Conservation (phyloP, 352 stramenopile species). For the Phytopythium cucurbitacearum region DNA sequence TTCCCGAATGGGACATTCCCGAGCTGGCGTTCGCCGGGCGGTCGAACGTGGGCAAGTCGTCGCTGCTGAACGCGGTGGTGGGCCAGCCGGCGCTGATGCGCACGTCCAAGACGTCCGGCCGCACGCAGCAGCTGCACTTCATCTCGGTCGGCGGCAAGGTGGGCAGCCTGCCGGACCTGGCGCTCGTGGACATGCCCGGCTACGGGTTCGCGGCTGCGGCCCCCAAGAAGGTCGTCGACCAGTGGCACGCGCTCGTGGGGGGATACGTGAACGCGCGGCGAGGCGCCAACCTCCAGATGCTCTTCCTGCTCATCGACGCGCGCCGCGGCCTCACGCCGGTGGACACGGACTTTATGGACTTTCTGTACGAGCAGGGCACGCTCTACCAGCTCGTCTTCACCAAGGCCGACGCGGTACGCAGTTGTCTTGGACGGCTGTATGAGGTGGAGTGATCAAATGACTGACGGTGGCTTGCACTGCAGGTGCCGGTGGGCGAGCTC, state of each 20-base stretch:
- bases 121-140: constrained; percentile 80
- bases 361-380: constrained; percentile 72
- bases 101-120: constrained; percentile 84
- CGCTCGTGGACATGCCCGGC: constrained; percentile 84
- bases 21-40: constrained; percentile 85
- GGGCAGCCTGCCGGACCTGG: constrained; percentile 56
- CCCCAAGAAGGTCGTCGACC: constrained; percentile 64
- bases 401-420: constrained; percentile 76
- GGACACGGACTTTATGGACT: constrained; percentile 88
- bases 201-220: constrained; percentile 78
- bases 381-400: constrained; percentile 91
- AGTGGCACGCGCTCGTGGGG: constrained; percentile 78
- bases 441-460: no score
- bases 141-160: constrained; percentile 75
- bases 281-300: constrained; percentile 65
- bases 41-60: constrained; percentile 89
- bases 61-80: constrained; percentile 84
- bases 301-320: constrained; percentile 77
- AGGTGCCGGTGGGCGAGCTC: constrained; percentile 37
- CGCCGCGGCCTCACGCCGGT: constrained; percentile 68
- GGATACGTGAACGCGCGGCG: constrained; percentile 68
- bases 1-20: constrained; percentile 64
- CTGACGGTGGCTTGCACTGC: not conserved
- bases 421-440: no score
- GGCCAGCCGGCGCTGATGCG: constrained; percentile 57